Conservation (phyloP, 1,284 basidiomycete genomes). For the Trametes sp. region DNA sequence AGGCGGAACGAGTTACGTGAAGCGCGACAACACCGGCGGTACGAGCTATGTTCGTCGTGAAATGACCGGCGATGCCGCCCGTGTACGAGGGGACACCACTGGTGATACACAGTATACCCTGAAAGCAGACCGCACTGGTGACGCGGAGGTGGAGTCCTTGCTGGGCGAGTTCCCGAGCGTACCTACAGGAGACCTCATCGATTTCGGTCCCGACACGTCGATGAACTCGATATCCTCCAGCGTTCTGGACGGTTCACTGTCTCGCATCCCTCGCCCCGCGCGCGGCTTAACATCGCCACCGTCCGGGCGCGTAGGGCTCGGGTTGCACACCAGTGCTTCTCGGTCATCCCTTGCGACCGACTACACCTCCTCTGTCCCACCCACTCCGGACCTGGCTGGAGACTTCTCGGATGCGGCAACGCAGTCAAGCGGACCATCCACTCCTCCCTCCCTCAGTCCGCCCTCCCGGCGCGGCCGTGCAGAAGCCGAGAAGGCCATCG, state of each 20-base stretch:
- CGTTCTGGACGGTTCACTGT: constrained; percentile 29
- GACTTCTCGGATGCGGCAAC: constrained; percentile 67
- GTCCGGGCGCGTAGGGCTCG: constrained; percentile 24
- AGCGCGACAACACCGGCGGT: constrained; percentile 20
- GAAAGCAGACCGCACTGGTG: constrained; percentile 33
- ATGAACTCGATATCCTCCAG: constrained; percentile 23
- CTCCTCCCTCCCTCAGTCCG: constrained; percentile 54
- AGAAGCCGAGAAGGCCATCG: constrained; percentile 17
- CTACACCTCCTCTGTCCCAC: constrained; percentile 46
- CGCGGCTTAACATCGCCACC: constrained; percentile 16
- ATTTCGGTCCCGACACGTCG: constrained; percentile 33
- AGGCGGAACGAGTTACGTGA: constrained; percentile 18
- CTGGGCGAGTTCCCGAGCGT: constrained; percentile 32
- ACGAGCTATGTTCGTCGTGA: constrained; percentile 18
- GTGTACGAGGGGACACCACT: constrained; percentile 12
- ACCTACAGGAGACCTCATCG: constrained; percentile 36
- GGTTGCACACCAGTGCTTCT: constrained; percentile 28
- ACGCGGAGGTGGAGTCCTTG: constrained; percentile 41
- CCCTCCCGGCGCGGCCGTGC: constrained; percentile 33
- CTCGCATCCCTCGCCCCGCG: constrained; percentile 31
- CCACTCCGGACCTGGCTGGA: constrained; percentile 66
- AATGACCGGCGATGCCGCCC: constrained; percentile 22
- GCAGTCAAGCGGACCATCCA: constrained; percentile 62
- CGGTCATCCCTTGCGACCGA: constrained; percentile 34
- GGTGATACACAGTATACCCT: constrained; percentile 26